phyloP scores from a whole-genome alignment of 164 flowering plant species.

The Sextonia rubra region DNA sequence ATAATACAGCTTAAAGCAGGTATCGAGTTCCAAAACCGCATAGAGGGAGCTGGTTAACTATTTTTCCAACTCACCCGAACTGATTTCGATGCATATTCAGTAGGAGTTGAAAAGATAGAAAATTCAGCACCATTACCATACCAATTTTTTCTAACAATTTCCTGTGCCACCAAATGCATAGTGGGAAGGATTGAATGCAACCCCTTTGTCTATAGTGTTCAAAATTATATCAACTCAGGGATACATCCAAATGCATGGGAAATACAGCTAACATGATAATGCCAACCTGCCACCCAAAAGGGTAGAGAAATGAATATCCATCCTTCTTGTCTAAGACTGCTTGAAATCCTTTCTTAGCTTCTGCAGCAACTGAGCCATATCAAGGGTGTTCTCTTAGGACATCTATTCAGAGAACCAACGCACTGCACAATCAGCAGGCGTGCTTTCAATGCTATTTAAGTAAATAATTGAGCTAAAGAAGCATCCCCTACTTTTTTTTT shows the following conservation, averaged over 20 bases:
- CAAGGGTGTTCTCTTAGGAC: constrained; percentile 68
- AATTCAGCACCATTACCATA: too few species aligned
- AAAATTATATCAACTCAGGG: too few species aligned
- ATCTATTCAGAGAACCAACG: constrained; percentile 40
- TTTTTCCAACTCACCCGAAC: not conserved
- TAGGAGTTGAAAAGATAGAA: too few species aligned
- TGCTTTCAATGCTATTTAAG: constrained; percentile 34
- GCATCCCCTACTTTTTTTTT: not conserved
- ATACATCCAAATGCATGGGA: not conserved
- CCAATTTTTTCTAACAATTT: too few species aligned
- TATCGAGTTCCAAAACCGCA: not conserved
- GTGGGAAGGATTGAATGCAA: not conserved
- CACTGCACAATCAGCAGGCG: constrained; percentile 46
- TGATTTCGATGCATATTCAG: not conserved
- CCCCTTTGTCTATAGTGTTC: not conserved
- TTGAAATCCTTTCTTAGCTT: constrained; percentile 72
- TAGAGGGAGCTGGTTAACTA: not conserved
- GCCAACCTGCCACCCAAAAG: constrained; percentile 96
- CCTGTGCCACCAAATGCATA: not conserved
- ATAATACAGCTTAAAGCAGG: not conserved
- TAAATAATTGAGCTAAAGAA: constrained; percentile 5
- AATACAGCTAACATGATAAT: not conserved
- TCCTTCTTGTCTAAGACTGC: constrained; percentile 73
- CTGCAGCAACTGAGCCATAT: constrained; percentile 97
- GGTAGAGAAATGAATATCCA: constrained; percentile 71